Evolutionary conservation across 257 asterid genomes (phyloP).

Genomic region (Linderniella brevidens): DNA sequence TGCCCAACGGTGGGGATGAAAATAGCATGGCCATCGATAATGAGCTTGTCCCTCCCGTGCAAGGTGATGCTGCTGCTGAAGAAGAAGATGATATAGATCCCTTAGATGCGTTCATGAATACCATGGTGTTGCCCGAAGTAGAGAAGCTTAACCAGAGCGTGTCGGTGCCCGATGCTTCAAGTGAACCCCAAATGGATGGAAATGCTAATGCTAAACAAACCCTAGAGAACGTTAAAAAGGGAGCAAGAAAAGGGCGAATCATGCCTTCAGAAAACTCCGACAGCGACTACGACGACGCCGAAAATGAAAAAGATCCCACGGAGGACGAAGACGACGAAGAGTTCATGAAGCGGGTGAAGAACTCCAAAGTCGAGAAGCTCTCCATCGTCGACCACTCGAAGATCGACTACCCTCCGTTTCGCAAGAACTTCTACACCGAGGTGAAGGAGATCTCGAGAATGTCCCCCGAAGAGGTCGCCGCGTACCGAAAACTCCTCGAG

Average conservation of each 20-base stretch:
- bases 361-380: slow-evolving; percentile 75
- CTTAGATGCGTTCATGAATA: slow-evolving; percentile 75
- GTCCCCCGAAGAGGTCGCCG: slow-evolving; percentile 62
- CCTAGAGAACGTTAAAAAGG: slow-evolving; percentile 21
- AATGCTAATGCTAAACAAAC: slow-evolving; percentile 24
- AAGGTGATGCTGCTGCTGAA: slow-evolving; percentile 22
- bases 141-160: slow-evolving; percentile 35
- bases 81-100: slow-evolving; percentile 74
- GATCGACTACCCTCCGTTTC: slow-evolving; percentile 51
- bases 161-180: slow-evolving; percentile 19
- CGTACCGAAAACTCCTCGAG: slow-evolving; percentile 59
- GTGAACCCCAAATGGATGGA: slow-evolving; percentile 20
- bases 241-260: slow-evolving; percentile 48
- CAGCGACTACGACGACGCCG: slow-evolving; percentile 45
- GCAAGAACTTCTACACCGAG: slow-evolving; percentile 77
- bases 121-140: slow-evolving; percentile 82
- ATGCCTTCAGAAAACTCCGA: slow-evolving; percentile 77
- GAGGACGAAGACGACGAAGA: slow-evolving; percentile 90
- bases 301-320: slow-evolving; percentile 34
- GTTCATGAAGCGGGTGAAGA: slow-evolving; percentile 77
- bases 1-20: slow-evolving; percentile 19
- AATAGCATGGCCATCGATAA: slow-evolving; percentile 22
- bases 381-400: slow-evolving; percentile 77
- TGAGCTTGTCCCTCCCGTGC: slow-evolving; percentile 17
- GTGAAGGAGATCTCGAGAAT: slow-evolving; percentile 63